These are phyloP conservation scores for Eurotiales sp. DNA, from an alignment of 2,329 filamentous ascomycete genomes.

Conservation along the genomic window DNA sequence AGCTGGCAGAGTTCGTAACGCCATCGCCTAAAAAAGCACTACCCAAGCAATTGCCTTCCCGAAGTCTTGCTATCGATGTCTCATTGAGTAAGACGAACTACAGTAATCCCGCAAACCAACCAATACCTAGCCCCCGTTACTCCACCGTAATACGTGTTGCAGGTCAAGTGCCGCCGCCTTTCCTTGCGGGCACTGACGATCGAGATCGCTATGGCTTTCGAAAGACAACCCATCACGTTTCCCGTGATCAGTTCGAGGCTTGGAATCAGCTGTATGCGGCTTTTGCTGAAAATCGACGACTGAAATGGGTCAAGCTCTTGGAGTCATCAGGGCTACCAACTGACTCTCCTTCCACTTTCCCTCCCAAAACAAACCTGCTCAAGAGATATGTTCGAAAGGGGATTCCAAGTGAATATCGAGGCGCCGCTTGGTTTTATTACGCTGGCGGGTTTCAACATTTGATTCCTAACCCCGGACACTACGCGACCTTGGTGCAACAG, in stretches of 20 bases:
- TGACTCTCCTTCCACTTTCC: conserved; percentile 71
- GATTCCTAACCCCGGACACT: conserved; percentile 71
- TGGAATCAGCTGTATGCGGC: conserved; percentile 75
- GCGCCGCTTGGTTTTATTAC: conserved; percentile 97
- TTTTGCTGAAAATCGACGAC: conserved; percentile 68
- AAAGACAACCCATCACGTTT: conserved; percentile 78
- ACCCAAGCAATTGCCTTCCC: conserved; percentile 6
- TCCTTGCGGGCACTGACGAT: conserved; percentile 29
- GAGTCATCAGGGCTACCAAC: conserved; percentile 71
- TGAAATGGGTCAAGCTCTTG: conserved; percentile 79
- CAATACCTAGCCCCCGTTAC: conserved; percentile 20
- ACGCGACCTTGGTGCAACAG: conserved; percentile 64
- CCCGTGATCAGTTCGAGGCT: conserved; percentile 69
- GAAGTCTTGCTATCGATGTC: conserved; percentile 11
- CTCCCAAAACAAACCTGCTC: conserved; percentile 73
- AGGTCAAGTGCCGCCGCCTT: conserved; percentile 36
- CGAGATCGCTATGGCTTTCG: conserved; percentile 91
- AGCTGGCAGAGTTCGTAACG: neutral
- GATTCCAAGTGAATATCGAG: conserved; percentile 88
- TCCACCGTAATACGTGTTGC: conserved; percentile 29
- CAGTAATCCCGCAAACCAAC: conserved; percentile 14
- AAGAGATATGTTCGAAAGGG: conserved; percentile 91
- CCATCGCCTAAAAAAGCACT: conserved; percentile 14
- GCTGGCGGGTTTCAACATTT: conserved; percentile 79
- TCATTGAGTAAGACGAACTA: conserved; percentile 3